phyloP scores from a whole-genome alignment of 208 protist species.

The Entamoeba dispar region DNA sequence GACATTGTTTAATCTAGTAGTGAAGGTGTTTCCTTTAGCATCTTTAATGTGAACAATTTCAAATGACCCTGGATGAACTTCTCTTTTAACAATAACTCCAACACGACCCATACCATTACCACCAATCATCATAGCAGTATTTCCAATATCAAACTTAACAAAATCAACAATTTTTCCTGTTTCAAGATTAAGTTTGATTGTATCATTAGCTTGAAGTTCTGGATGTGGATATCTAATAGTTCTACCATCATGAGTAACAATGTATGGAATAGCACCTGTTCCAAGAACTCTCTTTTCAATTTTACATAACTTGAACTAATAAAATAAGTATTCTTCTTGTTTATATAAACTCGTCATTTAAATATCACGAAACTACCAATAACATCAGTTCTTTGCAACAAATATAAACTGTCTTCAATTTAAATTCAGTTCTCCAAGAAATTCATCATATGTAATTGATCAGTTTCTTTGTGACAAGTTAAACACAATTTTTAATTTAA shows the following conservation, averaged over 20 bases:
- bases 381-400: background rate
- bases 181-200: conserved; percentile 80
- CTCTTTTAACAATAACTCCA: too few relatives aligned
- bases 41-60: too few relatives aligned
- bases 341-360: background rate
- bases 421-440: background rate
- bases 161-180: conserved; percentile 68
- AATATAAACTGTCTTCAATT: background rate
- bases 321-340: background rate
- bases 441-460: background rate
- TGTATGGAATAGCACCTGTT: conserved; percentile 68
- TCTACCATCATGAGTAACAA: conserved; percentile 90
- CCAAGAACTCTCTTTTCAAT: conserved; percentile 64
- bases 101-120: too few relatives aligned
- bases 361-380: background rate
- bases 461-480: background rate
- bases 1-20: too few relatives aligned
- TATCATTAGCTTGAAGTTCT: conserved; percentile 72
- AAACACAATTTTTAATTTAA: background rate
- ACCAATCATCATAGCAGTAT: conserved; percentile 76
- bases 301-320: conserved; percentile 74
- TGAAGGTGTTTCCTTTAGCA: too few relatives aligned
- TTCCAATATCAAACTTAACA: conserved; percentile 58
- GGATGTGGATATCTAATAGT: conserved; percentile 94
- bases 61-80: too few relatives aligned